These are phyloP conservation scores for Amanita thiersii DNA, from an alignment of 768 basidiomycete species.

Conservation along the genomic window DNA sequence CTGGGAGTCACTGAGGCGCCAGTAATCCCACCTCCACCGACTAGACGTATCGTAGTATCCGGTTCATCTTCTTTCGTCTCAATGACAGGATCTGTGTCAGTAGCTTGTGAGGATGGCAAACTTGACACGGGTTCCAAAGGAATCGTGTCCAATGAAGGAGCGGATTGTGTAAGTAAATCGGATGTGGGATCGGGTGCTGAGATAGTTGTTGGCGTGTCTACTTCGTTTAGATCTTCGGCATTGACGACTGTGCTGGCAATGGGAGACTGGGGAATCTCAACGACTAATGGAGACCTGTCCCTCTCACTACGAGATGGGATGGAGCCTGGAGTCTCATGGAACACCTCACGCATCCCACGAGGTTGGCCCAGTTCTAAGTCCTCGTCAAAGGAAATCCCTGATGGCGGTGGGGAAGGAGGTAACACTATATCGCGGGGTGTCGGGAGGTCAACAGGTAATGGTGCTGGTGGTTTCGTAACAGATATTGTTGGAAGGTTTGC, in stretches of 20 bases:
- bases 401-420: slow-evolving; percentile 35
- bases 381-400: slow-evolving; percentile 33
- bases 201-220: too few relatives aligned
- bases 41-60: slow-evolving; percentile 45
- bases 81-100: background rate
- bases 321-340: slow-evolving; percentile 13
- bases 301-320: slow-evolving; percentile 13
- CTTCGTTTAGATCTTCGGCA: slow-evolving; percentile 15
- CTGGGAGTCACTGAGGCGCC: slow-evolving; percentile 23
- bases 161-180: slow-evolving; percentile 42
- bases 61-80: slow-evolving; percentile 13
- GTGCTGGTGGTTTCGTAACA: slow-evolving; percentile 64
- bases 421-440: slow-evolving; percentile 50
- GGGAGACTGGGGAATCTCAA: too few relatives aligned
- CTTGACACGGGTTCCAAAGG: slow-evolving; percentile 27
- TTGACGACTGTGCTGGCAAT: slow-evolving; percentile 16
- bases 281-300: too few relatives aligned
- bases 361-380: slow-evolving; percentile 44
- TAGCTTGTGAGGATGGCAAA: background rate
- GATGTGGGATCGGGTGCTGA: slow-evolving; percentile 22
- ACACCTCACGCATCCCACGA: slow-evolving; percentile 28
- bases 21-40: slow-evolving; percentile 45
- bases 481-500: slow-evolving; percentile 44
- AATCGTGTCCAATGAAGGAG: slow-evolving; percentile 25
- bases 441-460: slow-evolving; percentile 62